Conservation (phyloP, 257 asterid species). For the Capsicum baccatum region DNA sequence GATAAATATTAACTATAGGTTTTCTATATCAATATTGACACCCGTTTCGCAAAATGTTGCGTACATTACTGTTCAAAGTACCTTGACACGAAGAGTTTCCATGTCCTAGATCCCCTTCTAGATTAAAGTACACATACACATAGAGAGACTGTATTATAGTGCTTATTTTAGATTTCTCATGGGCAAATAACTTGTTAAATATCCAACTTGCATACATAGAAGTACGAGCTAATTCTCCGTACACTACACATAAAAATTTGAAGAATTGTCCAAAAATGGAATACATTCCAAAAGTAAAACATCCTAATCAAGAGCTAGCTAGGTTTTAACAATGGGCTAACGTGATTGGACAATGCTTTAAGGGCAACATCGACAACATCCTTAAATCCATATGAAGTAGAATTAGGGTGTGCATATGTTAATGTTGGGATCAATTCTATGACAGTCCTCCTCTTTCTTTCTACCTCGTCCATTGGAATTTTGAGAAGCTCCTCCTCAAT, state of each 20-base stretch:
- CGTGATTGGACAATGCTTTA: not conserved
- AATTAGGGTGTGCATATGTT: slow-evolving; percentile 27
- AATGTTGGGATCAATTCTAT: slow-evolving; percentile 21
- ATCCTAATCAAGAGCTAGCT: not conserved
- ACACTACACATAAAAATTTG: not conserved
- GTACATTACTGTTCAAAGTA: no score
- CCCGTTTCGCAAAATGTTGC: no score
- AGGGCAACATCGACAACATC: slow-evolving; percentile 24
- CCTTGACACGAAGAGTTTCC: no score
- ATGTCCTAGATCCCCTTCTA: no score
- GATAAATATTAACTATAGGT: no score
- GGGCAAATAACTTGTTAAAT: not conserved
- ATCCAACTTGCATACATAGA: not conserved
- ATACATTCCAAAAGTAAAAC: not conserved
- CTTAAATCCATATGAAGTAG: slow-evolving; percentile 27
- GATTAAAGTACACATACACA: not conserved
- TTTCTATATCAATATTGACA: no score
- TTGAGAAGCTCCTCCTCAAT: slow-evolving; percentile 29
- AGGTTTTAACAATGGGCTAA: not conserved
- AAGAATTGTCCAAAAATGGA: not conserved
- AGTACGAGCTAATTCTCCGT: not conserved
- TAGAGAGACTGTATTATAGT: not conserved
- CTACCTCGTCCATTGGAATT: slow-evolving; percentile 21
- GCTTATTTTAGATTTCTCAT: not conserved
- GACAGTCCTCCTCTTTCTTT: slow-evolving; percentile 23